A percentile compares a stretch with the other conserved stretches of the same genome.
Conservation (phyloP, 202 grass and related monocot species). For the Digitaria exilis region DNA sequence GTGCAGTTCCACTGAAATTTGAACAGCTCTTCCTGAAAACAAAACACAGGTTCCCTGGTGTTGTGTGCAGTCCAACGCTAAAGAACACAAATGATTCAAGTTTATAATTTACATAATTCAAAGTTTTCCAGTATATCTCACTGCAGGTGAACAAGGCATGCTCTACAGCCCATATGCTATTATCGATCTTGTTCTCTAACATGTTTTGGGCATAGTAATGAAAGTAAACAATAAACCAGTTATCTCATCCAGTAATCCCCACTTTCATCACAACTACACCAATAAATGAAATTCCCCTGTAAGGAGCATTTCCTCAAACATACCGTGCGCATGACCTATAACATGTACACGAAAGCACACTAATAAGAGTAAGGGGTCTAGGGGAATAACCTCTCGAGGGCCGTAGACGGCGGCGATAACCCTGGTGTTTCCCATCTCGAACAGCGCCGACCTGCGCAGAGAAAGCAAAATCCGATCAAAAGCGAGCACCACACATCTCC, state of each 20-base stretch:
- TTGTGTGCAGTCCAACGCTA: not conserved
- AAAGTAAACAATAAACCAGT: not conserved
- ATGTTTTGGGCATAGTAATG: not conserved
- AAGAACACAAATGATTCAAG: not conserved
- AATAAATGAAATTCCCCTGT: not conserved
- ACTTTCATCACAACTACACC: not conserved
- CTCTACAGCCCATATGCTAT: not conserved
- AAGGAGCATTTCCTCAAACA: slow-evolving; percentile 23
- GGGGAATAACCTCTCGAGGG: slow-evolving; percentile 59
- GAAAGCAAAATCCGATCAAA: not conserved
- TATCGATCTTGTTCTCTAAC: not conserved
- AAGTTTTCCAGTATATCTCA: not conserved
- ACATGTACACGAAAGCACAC: not conserved
- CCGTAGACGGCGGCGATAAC: slow-evolving; percentile 87
- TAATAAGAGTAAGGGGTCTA: not conserved
- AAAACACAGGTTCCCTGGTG: slow-evolving; percentile 1
- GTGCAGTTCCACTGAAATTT: not conserved
- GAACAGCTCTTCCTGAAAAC: not conserved
- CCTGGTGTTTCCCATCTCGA: slow-evolving; percentile 95
- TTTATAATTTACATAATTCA: not conserved
- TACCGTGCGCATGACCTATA: not conserved
- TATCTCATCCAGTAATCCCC: not conserved
- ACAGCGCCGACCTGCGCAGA: slow-evolving; percentile 71
- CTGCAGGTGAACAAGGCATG: not conserved
- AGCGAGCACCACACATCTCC: not conserved